Evolutionary conservation across 2,329 filamentous ascomycete species (phyloP).

Genomic region (Ceratocystis albifundus): DNA sequence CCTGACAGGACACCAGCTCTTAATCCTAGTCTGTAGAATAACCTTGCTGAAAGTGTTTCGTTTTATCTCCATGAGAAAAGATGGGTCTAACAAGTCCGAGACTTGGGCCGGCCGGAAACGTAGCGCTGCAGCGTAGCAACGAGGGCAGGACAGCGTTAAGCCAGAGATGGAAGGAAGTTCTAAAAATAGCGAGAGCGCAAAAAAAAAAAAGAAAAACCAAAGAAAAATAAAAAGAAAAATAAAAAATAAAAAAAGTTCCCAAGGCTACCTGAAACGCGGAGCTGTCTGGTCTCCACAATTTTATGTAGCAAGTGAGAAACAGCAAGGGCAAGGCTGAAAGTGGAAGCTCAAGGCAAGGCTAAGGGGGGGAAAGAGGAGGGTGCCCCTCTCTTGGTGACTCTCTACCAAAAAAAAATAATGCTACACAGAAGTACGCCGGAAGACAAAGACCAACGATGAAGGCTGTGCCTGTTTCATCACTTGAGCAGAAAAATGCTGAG

Average conservation of each 20-base stretch:
- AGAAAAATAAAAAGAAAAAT: neutral
- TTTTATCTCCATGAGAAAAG: neutral
- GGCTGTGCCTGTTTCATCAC: constrained; percentile 16
- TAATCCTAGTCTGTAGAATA: neutral
- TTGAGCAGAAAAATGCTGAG: neutral
- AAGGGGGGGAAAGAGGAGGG: neutral
- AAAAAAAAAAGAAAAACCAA: neutral
- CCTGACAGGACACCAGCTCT: neutral
- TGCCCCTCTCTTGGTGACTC: neutral
- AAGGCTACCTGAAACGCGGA: constrained; percentile 15
- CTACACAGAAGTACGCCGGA: neutral
- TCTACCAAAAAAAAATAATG: neutral
- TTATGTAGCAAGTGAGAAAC: neutral
- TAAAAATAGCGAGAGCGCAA: too few relatives aligned
- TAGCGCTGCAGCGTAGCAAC: neutral
- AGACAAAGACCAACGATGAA: neutral
- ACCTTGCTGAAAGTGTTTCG: neutral
- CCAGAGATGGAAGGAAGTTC: neutral
- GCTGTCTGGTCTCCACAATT: neutral
- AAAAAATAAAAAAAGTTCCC: neutral
- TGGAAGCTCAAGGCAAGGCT: neutral
- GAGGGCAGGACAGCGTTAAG: too few relatives aligned
- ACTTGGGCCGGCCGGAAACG: neutral
- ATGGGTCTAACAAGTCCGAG: neutral
- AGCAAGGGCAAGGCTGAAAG: neutral